Evolutionary conservation across 2,329 filamentous ascomycete genomes (phyloP), one percentile per base, ranked within the genome.

Genomic region (Amauroascus niger): DNA sequence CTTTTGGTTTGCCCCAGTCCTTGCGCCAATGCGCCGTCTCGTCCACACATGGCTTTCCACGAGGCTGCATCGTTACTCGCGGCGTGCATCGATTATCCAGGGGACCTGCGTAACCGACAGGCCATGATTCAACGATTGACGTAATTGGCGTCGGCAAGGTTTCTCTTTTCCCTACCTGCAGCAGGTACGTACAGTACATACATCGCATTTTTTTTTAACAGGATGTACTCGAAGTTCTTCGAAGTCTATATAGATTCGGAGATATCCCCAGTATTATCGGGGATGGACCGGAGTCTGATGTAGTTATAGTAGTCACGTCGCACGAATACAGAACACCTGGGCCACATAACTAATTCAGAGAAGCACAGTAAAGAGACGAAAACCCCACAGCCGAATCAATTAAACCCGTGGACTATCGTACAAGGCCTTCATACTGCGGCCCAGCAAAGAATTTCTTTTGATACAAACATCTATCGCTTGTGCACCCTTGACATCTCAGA

Each of bases 401-500:
- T 6, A 16, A 45, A 28, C 6, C 26, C 13, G 16, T 39, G 20
- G 26, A 20, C 43, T 65, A 68, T 57, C 60, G 58, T 55, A 72
- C 69, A 62, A 71, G 63, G 37, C 61, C 58, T 33, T 61, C 54
- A 13, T 60, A 55, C 52, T 70, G 56, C 59, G 68, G 66, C 47
- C 74, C 72, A 2, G 75, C 75, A 64, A 85, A 85, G 68, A 84
- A 85, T 64, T 79, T 77, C 72, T 84, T 84, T 61, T 74, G 70
- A 70, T 90, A 88, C 52, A 84, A 70, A 70, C 93, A 98, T 62
- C 84, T 80, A 64, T 94, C 88, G 66, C 87, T 97, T 71, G 82
- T 90, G 73, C 93, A 98, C 5, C 87, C 90, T 1, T 94, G 93
- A 72, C 93, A 98, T 62, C 93, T 82, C 61, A 98, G 72, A 7